Base-by-base conservation (phyloP, 495 filamentous ascomycete genomes). In the Oleoguttula mirabilis region DNA sequence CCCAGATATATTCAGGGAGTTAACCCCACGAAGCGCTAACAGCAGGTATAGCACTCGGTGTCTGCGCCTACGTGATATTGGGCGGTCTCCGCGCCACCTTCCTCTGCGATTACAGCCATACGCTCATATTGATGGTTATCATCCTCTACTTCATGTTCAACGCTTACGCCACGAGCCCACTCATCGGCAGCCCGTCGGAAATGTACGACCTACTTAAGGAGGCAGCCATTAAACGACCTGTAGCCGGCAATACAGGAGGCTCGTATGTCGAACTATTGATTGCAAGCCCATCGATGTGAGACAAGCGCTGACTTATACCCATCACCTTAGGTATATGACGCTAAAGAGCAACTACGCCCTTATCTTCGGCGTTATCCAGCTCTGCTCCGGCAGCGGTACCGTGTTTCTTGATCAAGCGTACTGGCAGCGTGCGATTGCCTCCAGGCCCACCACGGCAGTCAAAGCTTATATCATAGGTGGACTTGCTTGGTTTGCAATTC, bases 61-160 rank as follows among this genome's bases (percentile, higher is more conserved):
- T 59, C 7, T 56, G 53, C 30, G 39, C 47, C 14, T 59, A 59
- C 32, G 54, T 56, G 19, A 44, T 59, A 16, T 36, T 56, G 3
- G 56, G 56, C 15, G 56, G 56, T 12, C 42, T 59, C 5, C 36
- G 51, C 24, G 56, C 56, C 8, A 59, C 56, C 2, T 56, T 59
- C 38, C 47, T 59, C 3, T 56, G 53, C 30, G 55, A 58, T 37
- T 58, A 58, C 41, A 47, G 41, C 4, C 55, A 58, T 32, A 58
- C 55, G 3, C 31, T 55, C 16, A 54, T 56, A 17, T 39, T 58
- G 3, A 55, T 55, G 52, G 51, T 55, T 22, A 35, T 48, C 30
- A 43, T 48, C 19, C 30, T 48, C 4, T 41, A 35, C 52, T 57
- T 57, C 45, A 51, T 56, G 44, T 60, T 60, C 45, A 50, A 55